Percentiles rank a stretch among this genome's conserved stretches.
Conservation (phyloP, 176 grass and related monocot species). For the Coix lacrymajobi region DNA sequence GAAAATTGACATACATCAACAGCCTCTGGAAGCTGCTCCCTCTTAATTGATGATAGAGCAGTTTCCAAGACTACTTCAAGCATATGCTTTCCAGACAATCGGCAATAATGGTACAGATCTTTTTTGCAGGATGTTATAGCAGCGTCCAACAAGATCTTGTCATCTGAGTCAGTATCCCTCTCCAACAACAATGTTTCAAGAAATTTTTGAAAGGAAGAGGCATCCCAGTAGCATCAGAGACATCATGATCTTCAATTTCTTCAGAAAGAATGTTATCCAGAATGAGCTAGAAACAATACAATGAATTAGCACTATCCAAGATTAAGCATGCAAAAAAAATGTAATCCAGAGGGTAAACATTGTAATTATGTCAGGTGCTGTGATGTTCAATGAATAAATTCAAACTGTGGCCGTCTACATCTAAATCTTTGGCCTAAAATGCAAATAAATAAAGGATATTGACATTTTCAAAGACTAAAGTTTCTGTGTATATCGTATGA, state of each 20-base stretch:
- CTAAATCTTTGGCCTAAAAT: neutral
- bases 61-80: conserved; percentile 76
- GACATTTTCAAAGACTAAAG: neutral
- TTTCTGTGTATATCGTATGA: neutral
- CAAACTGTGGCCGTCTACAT: conserved; percentile 3
- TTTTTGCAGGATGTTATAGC: conserved; percentile 67
- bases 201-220: conserved; percentile 76
- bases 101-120: conserved; percentile 86
- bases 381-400: neutral
- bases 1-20: conserved; percentile 65
- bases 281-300: conserved; percentile 39
- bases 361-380: conserved; percentile 11
- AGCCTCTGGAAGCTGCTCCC: conserved; percentile 75
- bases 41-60: conserved; percentile 73
- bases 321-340: conserved; percentile 18
- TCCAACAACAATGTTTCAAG: conserved; percentile 58
- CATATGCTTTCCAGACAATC: conserved; percentile 65
- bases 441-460: conserved; percentile 2
- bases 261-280: conserved; percentile 67
- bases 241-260: conserved; percentile 71
- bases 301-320: conserved; percentile 33
- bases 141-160: conserved; percentile 10
- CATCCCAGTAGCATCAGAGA: conserved; percentile 45
- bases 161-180: conserved; percentile 32
- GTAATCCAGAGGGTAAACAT: conserved; percentile 9